phyloP scores from a whole-genome alignment of 805 yeast genomes.

The Candida ortonii region DNA sequence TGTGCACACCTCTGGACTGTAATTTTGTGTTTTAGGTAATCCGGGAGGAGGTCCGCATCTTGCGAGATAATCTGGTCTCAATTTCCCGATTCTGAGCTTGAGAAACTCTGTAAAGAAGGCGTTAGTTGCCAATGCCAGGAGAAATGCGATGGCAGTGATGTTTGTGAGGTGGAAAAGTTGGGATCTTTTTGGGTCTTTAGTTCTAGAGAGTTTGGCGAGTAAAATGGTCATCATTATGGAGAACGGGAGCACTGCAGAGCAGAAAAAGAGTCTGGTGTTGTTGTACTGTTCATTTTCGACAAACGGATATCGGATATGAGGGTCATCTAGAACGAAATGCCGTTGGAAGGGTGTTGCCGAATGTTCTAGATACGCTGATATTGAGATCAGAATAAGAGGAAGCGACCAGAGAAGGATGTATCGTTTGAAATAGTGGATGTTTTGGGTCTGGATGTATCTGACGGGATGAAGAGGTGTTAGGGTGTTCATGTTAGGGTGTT shows the following conservation, averaged over 20 bases:
- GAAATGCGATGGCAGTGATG: slow-evolving; percentile 37
- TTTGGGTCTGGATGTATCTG: too few species aligned
- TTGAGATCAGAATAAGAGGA: slow-evolving; percentile 8
- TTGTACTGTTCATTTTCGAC: slow-evolving; percentile 39
- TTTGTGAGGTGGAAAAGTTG: slow-evolving; percentile 38
- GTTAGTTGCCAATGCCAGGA: slow-evolving; percentile 40
- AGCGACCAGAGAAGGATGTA: slow-evolving; percentile 17
- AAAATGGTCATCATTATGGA: slow-evolving; percentile 23
- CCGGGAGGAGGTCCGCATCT: slow-evolving; percentile 56
- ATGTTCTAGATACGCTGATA: slow-evolving; percentile 21
- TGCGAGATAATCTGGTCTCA: slow-evolving; percentile 84
- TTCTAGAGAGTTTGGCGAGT: slow-evolving; percentile 11
- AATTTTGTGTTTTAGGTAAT: slow-evolving; percentile 35
- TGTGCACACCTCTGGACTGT: slow-evolving; percentile 30
- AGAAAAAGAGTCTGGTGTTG: slow-evolving; percentile 28
- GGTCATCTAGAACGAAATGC: slow-evolving; percentile 41
- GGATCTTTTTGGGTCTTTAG: slow-evolving; percentile 11
- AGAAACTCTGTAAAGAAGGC: slow-evolving; percentile 65
- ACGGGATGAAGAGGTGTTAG: too few species aligned
- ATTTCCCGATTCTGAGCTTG: slow-evolving; percentile 80
- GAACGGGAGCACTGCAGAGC: slow-evolving; percentile 39
- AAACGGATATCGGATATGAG: slow-evolving; percentile 47
- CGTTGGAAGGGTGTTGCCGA: slow-evolving; percentile 42
- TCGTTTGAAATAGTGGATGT: too few species aligned
- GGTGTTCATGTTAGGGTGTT: too few species aligned